phyloP scores from a whole-genome alignment of 2,329 filamentous ascomycete species.

The Penicillium olsonii region DNA sequence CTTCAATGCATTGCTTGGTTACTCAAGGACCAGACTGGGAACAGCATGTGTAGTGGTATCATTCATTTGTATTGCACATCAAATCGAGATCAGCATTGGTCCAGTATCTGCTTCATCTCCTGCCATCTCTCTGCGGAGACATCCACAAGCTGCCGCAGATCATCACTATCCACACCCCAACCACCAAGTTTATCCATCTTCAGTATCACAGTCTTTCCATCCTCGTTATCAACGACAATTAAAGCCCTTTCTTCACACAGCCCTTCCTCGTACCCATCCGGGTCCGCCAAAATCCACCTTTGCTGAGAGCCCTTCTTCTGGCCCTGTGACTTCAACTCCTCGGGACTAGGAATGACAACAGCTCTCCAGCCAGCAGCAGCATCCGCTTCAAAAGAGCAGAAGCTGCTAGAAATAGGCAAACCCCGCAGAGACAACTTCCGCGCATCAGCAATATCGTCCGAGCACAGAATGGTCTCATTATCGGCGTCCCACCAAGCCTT shows the following conservation, averaged over 20 bases:
- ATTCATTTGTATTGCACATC: slow-evolving; percentile 19
- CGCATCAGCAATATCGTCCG: slow-evolving; percentile 57
- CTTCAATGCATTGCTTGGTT: neutral
- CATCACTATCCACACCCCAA: slow-evolving; percentile 63
- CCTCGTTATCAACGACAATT: slow-evolving; percentile 67
- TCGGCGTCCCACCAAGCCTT: slow-evolving; percentile 82
- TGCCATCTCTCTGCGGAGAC: slow-evolving; percentile 66
- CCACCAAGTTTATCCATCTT: slow-evolving; percentile 85
- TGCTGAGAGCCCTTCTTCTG: slow-evolving; percentile 35
- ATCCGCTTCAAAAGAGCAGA: slow-evolving; percentile 72
- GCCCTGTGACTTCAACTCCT: slow-evolving; percentile 43
- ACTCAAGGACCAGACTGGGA: neutral
- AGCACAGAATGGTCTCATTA: slow-evolving; percentile 75
- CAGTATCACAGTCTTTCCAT: slow-evolving; percentile 57
- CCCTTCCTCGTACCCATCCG: slow-evolving; percentile 85
- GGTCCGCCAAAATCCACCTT: slow-evolving; percentile 79
- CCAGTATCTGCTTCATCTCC: slow-evolving; percentile 53
- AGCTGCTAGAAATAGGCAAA: slow-evolving; percentile 75
- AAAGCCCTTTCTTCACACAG: slow-evolving; percentile 82
- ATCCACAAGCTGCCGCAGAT: slow-evolving; percentile 61
- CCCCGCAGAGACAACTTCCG: slow-evolving; percentile 61
- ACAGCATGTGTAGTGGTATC: slow-evolving; percentile 27
- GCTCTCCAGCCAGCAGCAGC: slow-evolving; percentile 41
- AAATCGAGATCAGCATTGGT: slow-evolving; percentile 27
- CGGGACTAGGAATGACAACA: slow-evolving; percentile 36